Base-by-base conservation (phyloP, 306 rosid species). In the Aeschynomene evenia region DNA sequence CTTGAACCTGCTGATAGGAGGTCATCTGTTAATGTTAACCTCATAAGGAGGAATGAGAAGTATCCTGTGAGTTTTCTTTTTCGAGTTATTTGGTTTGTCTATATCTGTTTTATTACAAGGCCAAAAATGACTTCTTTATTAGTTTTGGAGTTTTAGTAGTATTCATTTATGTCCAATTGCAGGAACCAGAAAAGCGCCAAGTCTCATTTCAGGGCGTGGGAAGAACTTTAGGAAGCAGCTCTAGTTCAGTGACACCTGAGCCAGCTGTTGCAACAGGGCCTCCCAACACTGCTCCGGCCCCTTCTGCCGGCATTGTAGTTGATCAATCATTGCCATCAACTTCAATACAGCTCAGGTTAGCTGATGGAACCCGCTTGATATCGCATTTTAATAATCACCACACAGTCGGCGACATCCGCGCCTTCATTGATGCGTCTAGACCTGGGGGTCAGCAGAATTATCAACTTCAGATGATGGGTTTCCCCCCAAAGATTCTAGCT, bases 191-290 rank as follows among this genome's bases (percentile, higher is more conserved):
- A 80, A 88, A 77, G 76, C 82, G 10, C 45, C 85, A 74, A 16
- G 83, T 70, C 52, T 67, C 95, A 72, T 94, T 91, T 83, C 96
- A 91, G 74, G 99, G 97, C 36, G 87, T 85, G 48, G 99, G 99
- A 73, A 88, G 97, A 81, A 91, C 99, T 70, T 87, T 94, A 7
- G 99, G 97, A 76, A 72, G 96, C 85, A 83, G 88, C 85, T 85
- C 98, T 58, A 50, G 77, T 70, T 79, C 96, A 24, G 72, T 18
- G 12, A 67, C 83, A 65, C 45, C 92, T 22, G 91, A 79, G 54
- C 62, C 82, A 54, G 52, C 78, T 19, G 66, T 48, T 63, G 52
- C 84, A 57, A 66, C 76, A 7, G 49, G 79, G 3, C 31, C 85
- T 53, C 78, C 28, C 37, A 80, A 40, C 65, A 12, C 89, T 55